phyloP scores from a whole-genome alignment of 192 early-diverging fungal genomes.

The Rhizoclosmatium sp. region DNA sequence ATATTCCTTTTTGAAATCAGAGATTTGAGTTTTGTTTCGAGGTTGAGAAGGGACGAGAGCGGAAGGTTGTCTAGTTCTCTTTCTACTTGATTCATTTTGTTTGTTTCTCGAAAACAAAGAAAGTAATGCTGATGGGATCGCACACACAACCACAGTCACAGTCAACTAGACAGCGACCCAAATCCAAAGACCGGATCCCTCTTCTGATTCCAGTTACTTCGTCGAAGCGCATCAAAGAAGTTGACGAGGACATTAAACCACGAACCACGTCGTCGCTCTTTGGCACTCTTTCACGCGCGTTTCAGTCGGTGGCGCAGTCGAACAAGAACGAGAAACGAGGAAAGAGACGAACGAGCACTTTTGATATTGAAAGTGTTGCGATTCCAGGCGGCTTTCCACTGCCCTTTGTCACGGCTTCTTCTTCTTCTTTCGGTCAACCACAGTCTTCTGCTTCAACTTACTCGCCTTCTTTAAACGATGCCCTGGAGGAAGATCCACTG shows the following conservation, averaged over 20 bases:
- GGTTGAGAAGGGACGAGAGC: not conserved
- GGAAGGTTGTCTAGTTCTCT: not conserved
- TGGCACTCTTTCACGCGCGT: not conserved
- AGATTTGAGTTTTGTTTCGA: not conserved
- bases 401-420: too few relatives aligned
- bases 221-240: not conserved
- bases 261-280: not conserved
- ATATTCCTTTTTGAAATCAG: not conserved
- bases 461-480: too few relatives aligned
- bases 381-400: too few relatives aligned
- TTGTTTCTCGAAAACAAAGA: too few relatives aligned
- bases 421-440: too few relatives aligned
- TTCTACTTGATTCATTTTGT: too few relatives aligned
- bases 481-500: too few relatives aligned
- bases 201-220: not conserved
- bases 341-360: not conserved
- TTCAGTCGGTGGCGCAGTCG: not conserved
- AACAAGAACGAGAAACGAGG: not conserved
- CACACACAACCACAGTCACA: not conserved
- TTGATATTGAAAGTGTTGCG: too few relatives aligned
- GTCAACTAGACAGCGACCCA: not conserved
- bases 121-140: not conserved
- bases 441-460: too few relatives aligned
- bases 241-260: not conserved
- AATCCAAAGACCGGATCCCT: not conserved